Evolutionary conservation across 345 rosid genomes (phyloP), one percentile per base, ranked within the genome.

Genomic region (Linum tenue): DNA sequence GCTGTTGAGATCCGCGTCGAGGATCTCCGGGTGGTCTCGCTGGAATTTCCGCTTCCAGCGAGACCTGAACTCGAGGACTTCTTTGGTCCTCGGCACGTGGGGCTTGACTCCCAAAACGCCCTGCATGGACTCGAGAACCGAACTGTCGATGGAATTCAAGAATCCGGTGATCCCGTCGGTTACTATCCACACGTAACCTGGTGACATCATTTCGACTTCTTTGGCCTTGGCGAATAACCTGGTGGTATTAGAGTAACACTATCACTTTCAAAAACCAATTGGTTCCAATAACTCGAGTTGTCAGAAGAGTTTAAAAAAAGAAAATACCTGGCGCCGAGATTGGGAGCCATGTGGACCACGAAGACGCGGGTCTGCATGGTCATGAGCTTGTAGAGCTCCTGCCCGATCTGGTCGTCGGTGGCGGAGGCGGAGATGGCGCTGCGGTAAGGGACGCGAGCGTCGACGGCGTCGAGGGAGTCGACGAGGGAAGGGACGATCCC

Each of bases 91-190:
- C 3, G 67, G 73, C 67, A 62, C 60, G 36, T 76, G 69, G 55
- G 77, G 66, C 36, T 22, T 68, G 37, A 80, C 65, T 1, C 84
- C 84, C 60, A 77, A 31, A 12, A 73, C 84, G 6, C 84, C 84
- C 50, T 81, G 80, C 73, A 81, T 78, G 3, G 80, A 66, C 56
- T 75, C 73, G 42, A 69, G 22, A 11, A 57, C 68, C 0, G 40
- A 0, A n/a, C 67, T 37, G 35, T 16, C 66, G 38, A 70, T 7
- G 0, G 66, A 44, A 3, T 14, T 37, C 58, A 73, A 59, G 17
- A 57, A 39, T 62, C 65, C 48, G 2, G 73, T 56, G 17, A 75
- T 62, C 36, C 75, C 84, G 16, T 70, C 69, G 0, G 71, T 78
- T 5, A 73, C 41, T 6, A 57, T 57, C 60, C 60, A 57, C 35